A percentile compares a stretch with the other conserved stretches of the same genome.
Conservation (phyloP, 73 alveolate genomes). For the Tetrahymena elliotti region DNA sequence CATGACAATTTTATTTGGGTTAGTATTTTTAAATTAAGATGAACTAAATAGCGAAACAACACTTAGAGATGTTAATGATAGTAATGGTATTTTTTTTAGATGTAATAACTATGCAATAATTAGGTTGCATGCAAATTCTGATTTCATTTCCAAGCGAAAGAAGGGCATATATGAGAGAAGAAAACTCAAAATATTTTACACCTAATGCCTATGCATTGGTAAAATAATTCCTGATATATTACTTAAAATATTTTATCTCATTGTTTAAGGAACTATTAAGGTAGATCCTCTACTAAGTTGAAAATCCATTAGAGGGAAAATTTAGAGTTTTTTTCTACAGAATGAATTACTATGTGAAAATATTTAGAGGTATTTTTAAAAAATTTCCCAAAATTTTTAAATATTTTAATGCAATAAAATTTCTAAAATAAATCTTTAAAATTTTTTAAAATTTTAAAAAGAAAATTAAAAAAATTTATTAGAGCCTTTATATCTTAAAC, state of each 20-base stretch:
- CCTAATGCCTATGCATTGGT: conserved; percentile 18
- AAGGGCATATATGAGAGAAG: conserved; percentile 37
- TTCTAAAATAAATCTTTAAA: too few relatives aligned
- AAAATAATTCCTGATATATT: conserved; percentile 18
- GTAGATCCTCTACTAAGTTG: too few relatives aligned
- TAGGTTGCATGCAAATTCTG: conserved; percentile 1
- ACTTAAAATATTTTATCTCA: conserved; percentile 3
- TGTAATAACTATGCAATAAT: conserved; percentile 13
- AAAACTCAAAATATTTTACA: conserved; percentile 21
- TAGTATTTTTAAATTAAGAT: not conserved
- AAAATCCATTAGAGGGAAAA: too few relatives aligned
- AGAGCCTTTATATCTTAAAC: too few relatives aligned
- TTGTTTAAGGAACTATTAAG: conserved; percentile 9
- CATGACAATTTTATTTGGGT: not conserved
- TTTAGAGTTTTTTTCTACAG: too few relatives aligned
- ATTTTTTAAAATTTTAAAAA: too few relatives aligned
- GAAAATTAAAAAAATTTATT: too few relatives aligned
- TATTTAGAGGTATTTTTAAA: too few relatives aligned
- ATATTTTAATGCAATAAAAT: too few relatives aligned
- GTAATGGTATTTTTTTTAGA: conserved; percentile 16
- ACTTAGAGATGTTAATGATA: not conserved
- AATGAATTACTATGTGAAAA: too few relatives aligned
- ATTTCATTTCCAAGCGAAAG: conserved; percentile 24
- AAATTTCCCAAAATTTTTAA: too few relatives aligned
- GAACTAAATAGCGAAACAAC: not conserved